phyloP scores from a whole-genome alignment of 2,329 filamentous ascomycete species.

The Fusarium mexicanum region DNA sequence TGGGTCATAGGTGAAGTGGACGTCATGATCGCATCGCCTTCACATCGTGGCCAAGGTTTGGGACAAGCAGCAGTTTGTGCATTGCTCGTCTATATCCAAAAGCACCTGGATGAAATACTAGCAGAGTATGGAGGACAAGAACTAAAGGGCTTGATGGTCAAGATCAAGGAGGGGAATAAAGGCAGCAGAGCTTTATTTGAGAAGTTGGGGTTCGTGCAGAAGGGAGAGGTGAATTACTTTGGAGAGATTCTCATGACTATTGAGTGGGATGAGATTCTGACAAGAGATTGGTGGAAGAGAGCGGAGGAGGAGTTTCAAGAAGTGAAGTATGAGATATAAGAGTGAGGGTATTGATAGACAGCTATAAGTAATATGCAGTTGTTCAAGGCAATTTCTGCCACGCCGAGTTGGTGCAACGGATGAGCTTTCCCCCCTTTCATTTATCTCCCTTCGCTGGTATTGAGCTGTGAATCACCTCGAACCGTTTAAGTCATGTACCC shows the following conservation, averaged over 20 bases:
- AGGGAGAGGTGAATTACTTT: conserved; percentile 67
- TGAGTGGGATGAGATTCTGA: conserved; percentile 41
- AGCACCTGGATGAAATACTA: conserved; percentile 64
- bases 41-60: conserved; percentile 68
- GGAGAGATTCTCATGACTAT: conserved; percentile 65
- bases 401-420: neutral
- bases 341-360: neutral
- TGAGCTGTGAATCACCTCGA: too few relatives aligned
- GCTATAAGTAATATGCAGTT: neutral
- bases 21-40: conserved; percentile 79
- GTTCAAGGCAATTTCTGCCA: neutral
- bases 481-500: neutral
- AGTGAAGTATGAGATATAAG: conserved; percentile 30
- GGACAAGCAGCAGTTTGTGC: conserved; percentile 72
- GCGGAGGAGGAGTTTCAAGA: conserved; percentile 36
- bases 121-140: conserved; percentile 49
- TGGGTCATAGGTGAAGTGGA: conserved; percentile 77
- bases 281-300: conserved; percentile 38
- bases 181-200: conserved; percentile 62
- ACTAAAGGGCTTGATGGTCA: conserved; percentile 59
- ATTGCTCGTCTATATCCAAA: conserved; percentile 75
- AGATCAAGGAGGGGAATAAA: conserved; percentile 66
- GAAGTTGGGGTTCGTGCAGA: conserved; percentile 61
- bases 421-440: neutral
- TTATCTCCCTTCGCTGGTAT: too few relatives aligned